Conservation (phyloP, 208 protist species). For the Trypanosomatidae sp. region DNA sequence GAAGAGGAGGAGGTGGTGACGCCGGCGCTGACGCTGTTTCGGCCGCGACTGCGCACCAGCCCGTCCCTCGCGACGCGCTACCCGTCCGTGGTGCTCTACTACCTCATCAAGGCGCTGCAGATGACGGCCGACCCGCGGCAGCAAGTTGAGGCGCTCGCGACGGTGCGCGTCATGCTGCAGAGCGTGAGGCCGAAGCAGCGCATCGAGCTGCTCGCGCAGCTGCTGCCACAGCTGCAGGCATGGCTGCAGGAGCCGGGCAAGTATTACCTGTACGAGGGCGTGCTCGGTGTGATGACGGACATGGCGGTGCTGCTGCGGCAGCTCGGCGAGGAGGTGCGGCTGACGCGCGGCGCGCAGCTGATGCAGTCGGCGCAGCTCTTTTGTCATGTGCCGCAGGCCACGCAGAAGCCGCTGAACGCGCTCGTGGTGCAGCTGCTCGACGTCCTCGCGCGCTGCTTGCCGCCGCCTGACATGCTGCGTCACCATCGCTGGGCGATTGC, state of each 20-base stretch:
- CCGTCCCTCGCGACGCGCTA: constrained; percentile 63
- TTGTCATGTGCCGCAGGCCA: constrained; percentile 63
- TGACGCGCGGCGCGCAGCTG: constrained; percentile 41
- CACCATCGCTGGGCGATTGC: constrained; percentile 81
- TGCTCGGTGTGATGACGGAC: constrained; percentile 68
- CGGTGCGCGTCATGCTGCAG: constrained; percentile 49
- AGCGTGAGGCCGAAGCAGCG: constrained; percentile 53
- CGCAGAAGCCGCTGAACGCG: constrained; percentile 70
- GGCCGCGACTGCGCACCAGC: constrained; percentile 57
- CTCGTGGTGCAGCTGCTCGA: constrained; percentile 79
- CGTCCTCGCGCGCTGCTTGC: constrained; percentile 54
- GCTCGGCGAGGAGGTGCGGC: constrained; percentile 52
- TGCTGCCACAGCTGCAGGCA: constrained; percentile 64
- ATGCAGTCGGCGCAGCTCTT: constrained; percentile 67
- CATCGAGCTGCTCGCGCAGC: constrained; percentile 56
- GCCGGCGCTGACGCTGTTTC: constrained; percentile 51
- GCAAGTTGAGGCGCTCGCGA: constrained; percentile 49
- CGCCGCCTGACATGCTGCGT: constrained; percentile 69
- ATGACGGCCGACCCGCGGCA: constrained; percentile 59
- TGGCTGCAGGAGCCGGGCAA: constrained; percentile 68
- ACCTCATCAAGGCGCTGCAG: constrained; percentile 70
- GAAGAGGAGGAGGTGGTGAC: constrained; percentile 75
- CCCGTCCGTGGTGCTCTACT: constrained; percentile 71
- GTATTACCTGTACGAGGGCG: constrained; percentile 52
- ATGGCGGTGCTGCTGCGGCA: constrained; percentile 62